These are phyloP conservation scores for Chenopodium quinoa DNA, from an alignment of 148 eudicot species.

Conservation along the genomic window DNA sequence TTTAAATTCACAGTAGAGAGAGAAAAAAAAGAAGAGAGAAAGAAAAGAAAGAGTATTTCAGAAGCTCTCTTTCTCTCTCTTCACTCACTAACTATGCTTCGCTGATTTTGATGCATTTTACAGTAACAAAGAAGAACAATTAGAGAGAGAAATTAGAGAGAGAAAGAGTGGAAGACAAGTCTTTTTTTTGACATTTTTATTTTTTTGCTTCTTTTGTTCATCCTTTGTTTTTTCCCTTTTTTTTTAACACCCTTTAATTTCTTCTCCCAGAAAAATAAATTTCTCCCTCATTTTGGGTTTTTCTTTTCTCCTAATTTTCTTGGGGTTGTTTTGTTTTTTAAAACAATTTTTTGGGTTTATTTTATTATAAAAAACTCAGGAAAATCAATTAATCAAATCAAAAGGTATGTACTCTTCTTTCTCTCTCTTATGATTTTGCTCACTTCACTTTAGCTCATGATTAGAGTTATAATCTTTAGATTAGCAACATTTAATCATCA, in stretches of 20 bases:
- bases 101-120: constrained; percentile 69
- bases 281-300: constrained; percentile 13
- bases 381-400: not conserved
- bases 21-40: not conserved
- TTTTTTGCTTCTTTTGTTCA: constrained; percentile 1
- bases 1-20: not conserved
- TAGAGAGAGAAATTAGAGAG: constrained; percentile 33
- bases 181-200: not conserved
- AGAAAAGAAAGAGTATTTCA: constrained; percentile 38
- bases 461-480: not conserved
- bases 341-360: no score
- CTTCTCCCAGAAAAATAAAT: constrained; percentile 22
- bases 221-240: constrained; percentile 9
- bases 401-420: constrained; percentile 4
- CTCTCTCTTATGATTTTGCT: not conserved
- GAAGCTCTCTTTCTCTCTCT: constrained; percentile 45
- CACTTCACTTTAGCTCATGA: not conserved
- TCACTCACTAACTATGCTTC: constrained; percentile 22
- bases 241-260: not conserved
- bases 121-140: not conserved
- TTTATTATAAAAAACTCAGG: not conserved
- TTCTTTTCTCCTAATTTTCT: not conserved
- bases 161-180: constrained; percentile 35
- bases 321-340: not conserved
- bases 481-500: not conserved